These are phyloP conservation scores for Penicillium waksmanii DNA, from an alignment of 495 filamentous ascomycete genomes.

Conservation along the genomic window DNA sequence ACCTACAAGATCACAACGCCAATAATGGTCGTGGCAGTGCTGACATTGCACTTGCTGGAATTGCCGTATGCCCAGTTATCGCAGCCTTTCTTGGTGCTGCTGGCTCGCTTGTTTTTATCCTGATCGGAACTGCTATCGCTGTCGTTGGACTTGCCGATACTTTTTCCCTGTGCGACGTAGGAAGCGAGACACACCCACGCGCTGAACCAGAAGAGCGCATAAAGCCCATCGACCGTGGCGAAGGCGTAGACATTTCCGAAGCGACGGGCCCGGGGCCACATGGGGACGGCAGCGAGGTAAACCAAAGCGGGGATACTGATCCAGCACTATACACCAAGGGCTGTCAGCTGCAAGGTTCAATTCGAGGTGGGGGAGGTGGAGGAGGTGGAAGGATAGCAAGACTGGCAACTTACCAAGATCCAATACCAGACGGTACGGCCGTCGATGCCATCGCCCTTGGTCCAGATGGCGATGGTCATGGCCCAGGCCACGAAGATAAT, in stretches of 20 bases:
- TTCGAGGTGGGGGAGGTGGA: too few species aligned
- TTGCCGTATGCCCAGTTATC: slow-evolving; percentile 58
- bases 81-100: slow-evolving; percentile 40
- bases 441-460: slow-evolving; percentile 62
- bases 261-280: slow-evolving; percentile 78
- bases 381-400: background rate
- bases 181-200: slow-evolving; percentile 77
- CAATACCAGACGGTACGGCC: slow-evolving; percentile 77
- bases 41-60: slow-evolving; percentile 65
- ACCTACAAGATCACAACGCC: slow-evolving; percentile 82
- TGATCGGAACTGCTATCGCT: slow-evolving; percentile 1
- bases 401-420: slow-evolving; percentile 63
- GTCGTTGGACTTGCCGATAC: slow-evolving; percentile 38
- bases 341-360: slow-evolving; percentile 24
- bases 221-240: slow-evolving; percentile 71
- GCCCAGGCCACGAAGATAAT: slow-evolving; percentile 72
- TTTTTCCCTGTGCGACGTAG: slow-evolving; percentile 60
- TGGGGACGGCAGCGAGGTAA: slow-evolving; percentile 80
- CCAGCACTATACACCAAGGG: slow-evolving; percentile 67
- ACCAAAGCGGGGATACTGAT: slow-evolving; percentile 79
- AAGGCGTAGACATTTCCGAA: slow-evolving; percentile 85
- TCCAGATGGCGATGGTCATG: slow-evolving; percentile 74
- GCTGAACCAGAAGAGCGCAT: slow-evolving; percentile 79
- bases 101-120: slow-evolving; percentile 23
- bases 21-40: slow-evolving; percentile 76